A percentile compares a stretch with the other conserved stretches of the same genome.
Conservation (phyloP, 495 filamentous ascomycete species). For the Stereocaulon alpinum region DNA sequence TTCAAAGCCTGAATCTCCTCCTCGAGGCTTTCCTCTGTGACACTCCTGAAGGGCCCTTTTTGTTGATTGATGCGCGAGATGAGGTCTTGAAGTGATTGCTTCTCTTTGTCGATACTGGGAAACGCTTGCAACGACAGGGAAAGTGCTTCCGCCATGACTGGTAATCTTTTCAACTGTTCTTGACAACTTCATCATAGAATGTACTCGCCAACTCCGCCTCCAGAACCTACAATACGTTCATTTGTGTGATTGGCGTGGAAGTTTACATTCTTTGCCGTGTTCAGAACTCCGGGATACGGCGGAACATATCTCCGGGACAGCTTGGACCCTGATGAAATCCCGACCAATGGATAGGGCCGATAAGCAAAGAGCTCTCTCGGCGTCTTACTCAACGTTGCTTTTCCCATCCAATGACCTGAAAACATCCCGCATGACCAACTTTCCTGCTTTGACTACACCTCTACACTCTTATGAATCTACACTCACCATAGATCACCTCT, state of each 20-base stretch:
- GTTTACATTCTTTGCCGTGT: too few relatives aligned
- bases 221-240: not conserved
- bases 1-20: slow-evolving; percentile 48
- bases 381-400: not conserved
- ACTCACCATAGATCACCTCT: too few relatives aligned
- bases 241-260: too few relatives aligned
- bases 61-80: slow-evolving; percentile 66
- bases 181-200: too few relatives aligned
- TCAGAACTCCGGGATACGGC: not conserved
- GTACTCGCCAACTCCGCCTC: not conserved
- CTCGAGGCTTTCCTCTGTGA: slow-evolving; percentile 52
- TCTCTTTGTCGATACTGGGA: slow-evolving; percentile 40
- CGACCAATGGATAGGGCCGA: not conserved
- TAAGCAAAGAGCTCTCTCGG: slow-evolving; percentile 2
- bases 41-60: slow-evolving; percentile 60
- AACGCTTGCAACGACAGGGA: slow-evolving; percentile 53
- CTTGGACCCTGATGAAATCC: not conserved
- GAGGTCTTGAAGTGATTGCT: slow-evolving; percentile 56
- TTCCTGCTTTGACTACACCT: not conserved
- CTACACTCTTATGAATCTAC: not conserved
- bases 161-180: not conserved
- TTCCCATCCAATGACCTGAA: not conserved
- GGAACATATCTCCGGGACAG: not conserved
- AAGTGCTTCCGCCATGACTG: slow-evolving; percentile 3
- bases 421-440: not conserved